These are phyloP conservation scores for Diplodia mutila DNA, from an alignment of 2,329 filamentous ascomycete genomes.

Conservation along the genomic window DNA sequence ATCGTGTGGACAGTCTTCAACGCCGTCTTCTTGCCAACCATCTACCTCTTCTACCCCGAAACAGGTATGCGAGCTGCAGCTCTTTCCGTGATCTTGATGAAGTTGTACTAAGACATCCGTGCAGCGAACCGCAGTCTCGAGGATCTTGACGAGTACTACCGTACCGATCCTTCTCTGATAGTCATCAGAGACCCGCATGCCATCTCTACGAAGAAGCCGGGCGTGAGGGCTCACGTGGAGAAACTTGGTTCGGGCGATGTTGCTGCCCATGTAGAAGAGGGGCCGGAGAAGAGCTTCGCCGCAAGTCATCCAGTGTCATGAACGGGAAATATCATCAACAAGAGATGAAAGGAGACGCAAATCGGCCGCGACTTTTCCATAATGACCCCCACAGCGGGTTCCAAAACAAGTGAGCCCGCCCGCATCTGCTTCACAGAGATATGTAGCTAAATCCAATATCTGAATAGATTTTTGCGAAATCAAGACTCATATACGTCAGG, in stretches of 20 bases:
- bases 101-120: neutral
- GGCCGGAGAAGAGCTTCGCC: too few relatives aligned
- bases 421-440: too few relatives aligned
- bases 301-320: too few relatives aligned
- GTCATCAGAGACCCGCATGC: conserved; percentile 49
- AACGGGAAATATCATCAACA: too few relatives aligned
- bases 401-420: too few relatives aligned
- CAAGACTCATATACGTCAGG: too few relatives aligned
- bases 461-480: too few relatives aligned
- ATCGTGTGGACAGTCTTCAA: conserved; percentile 53
- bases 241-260: neutral
- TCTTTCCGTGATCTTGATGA: neutral
- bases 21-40: conserved; percentile 53
- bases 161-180: neutral
- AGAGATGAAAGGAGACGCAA: too few relatives aligned
- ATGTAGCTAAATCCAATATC: too few relatives aligned
- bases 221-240: neutral
- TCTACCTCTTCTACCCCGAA: conserved; percentile 40
- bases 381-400: too few relatives aligned
- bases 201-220: conserved; percentile 49
- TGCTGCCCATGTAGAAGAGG: too few relatives aligned
- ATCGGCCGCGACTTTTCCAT: too few relatives aligned
- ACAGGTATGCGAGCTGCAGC: conserved; percentile 27
- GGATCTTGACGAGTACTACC: conserved; percentile 48
- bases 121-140: conserved; percentile 37